Evolutionary conservation across 1,284 basidiomycete genomes (phyloP).

Genomic region (Sporisorium sorghi): DNA sequence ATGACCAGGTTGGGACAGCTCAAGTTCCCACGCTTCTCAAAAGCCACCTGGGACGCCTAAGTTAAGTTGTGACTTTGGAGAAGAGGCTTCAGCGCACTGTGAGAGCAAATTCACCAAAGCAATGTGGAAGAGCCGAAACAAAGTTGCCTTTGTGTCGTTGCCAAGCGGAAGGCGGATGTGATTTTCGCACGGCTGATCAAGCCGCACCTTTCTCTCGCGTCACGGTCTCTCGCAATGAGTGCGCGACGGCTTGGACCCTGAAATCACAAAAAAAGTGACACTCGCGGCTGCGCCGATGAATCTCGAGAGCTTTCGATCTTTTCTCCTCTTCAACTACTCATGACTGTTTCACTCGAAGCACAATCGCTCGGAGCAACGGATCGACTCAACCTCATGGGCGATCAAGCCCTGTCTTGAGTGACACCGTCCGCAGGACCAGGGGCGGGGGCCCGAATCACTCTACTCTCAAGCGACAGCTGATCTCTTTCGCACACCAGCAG

Average conservation of each 20-base stretch:
- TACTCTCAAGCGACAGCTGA: neutral
- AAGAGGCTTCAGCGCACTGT: no score
- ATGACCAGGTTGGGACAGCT: neutral
- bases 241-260: no score
- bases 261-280: constrained; percentile 5
- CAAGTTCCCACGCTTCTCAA: neutral
- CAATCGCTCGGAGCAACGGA: no score
- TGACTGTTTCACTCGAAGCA: no score
- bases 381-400: constrained; percentile 1
- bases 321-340: neutral
- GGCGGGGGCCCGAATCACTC: neutral
- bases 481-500: neutral
- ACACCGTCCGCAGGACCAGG: no score
- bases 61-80: no score
- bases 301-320: neutral
- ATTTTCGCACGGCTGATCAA: neutral
- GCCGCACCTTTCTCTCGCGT: neutral
- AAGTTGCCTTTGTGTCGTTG: neutral
- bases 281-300: neutral
- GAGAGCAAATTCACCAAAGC: no score
- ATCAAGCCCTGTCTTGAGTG: no score
- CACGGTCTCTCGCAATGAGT: no score
- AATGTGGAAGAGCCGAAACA: no score
- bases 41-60: neutral
- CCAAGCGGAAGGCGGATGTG: neutral